Conservation (phyloP, 768 basidiomycete species). For the Leccinum truebloodii region DNA sequence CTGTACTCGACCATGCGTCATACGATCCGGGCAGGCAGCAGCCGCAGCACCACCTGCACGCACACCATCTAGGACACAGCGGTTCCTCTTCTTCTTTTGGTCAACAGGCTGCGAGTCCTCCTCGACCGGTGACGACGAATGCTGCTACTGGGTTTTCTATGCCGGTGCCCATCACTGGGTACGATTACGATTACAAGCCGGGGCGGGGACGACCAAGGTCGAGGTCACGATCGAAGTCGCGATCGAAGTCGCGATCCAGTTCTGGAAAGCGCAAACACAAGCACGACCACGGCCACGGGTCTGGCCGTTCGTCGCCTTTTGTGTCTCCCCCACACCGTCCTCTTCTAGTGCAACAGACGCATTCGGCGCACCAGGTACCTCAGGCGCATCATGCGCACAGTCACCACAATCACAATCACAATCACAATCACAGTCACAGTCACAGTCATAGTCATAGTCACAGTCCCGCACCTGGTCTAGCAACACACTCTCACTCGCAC, state of each 20-base stretch:
- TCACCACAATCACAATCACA: background rate
- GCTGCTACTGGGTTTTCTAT: background rate
- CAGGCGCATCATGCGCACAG: background rate
- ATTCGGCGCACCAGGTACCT: background rate
- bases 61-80: background rate
- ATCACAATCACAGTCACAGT: background rate
- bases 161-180: background rate
- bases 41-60: background rate
- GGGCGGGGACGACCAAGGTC: slow-evolving; percentile 1
- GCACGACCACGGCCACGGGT: slow-evolving; percentile 8
- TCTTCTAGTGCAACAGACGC: background rate
- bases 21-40: slow-evolving; percentile 1
- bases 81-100: background rate
- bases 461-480: background rate
- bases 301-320: slow-evolving; percentile 4
- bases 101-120: background rate
- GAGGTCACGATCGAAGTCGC: background rate
- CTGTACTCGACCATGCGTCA: background rate
- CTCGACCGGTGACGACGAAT: background rate
- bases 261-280: background rate
- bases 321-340: background rate
- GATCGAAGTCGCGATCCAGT: background rate
- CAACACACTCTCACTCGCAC: background rate
- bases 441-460: background rate
- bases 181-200: background rate